Evolutionary conservation across 495 filamentous ascomycete genomes (phyloP).

Genomic region (Neurospora africana): DNA sequence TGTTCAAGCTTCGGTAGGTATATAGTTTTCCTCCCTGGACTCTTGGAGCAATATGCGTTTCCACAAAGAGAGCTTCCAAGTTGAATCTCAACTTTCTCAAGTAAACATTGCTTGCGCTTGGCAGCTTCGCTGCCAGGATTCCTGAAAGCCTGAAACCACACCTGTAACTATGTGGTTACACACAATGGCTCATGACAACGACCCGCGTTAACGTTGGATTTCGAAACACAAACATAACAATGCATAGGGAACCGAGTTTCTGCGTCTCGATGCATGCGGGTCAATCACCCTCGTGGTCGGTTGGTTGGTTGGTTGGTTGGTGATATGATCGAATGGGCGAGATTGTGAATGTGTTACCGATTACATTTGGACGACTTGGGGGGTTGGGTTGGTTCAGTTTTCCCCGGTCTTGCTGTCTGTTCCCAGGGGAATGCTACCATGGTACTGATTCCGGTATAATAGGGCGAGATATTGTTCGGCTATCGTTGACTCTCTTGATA

Average conservation of each 20-base stretch:
- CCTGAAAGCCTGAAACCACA: neutral
- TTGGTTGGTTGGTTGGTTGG: neutral
- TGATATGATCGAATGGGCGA: neutral
- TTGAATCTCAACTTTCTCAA: neutral
- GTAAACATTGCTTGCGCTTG: neutral
- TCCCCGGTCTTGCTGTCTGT: neutral
- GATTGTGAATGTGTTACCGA: neutral
- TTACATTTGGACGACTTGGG: neutral
- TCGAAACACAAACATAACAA: neutral
- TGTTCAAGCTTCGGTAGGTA: neutral
- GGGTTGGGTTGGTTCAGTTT: neutral
- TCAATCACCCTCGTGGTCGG: neutral
- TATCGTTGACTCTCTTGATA: neutral
- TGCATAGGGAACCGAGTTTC: neutral
- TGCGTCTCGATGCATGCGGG: neutral
- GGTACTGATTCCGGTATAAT: neutral
- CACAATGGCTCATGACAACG: neutral
- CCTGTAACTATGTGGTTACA: neutral
- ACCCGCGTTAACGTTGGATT: neutral
- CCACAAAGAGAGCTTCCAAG: neutral
- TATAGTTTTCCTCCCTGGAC: neutral
- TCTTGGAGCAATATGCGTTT: neutral
- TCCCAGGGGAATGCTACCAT: neutral
- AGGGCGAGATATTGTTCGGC: neutral
- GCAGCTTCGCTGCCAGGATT: neutral